Base-by-base conservation (phyloP, 140 eudicot species). In the Bidens hawaiensis region DNA sequence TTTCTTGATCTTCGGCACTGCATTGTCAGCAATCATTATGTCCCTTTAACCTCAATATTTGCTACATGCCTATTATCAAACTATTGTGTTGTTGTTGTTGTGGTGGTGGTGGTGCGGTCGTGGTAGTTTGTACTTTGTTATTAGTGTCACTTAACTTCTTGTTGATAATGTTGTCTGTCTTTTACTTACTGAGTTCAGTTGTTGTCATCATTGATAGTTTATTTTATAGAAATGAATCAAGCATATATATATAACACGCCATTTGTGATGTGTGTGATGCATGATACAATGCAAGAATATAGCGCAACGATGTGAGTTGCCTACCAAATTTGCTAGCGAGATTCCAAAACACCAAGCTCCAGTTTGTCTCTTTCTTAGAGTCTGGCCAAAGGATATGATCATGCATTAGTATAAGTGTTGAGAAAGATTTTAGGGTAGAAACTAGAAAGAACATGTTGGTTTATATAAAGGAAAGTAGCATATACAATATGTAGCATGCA, bases 1-100 rank as follows among this genome's bases (percentile, higher is more conserved):
- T 18, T 4, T 10, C 17, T 63, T 63, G 18, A 63, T 48, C 30
- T 63, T 13, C 15, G 69, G 57, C 45, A 63, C 69, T 63, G 69
- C 19, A 63, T 45, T 62, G n/a, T 43, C 56, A 62, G 6, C 25
- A 43, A 9, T 17, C 17, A 18, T 57, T 15, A 17, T 9, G 25
- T 9, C 24, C 43, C 25, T 15, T 31, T 33, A 16, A 6, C 18
- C 47, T 6, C 31, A 17, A 33, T 7, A 30, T 28, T 3, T 55
- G 23, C 8, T 31, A 5, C 6, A 31, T 31, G 8, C 38, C 34
- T n/a, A n/a, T n/a, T n/a, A n/a, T n/a, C n/a, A n/a, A n/a, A n/a
- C n/a, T n/a, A n/a, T n/a, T n/a, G n/a, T n/a, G n/a, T n/a, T n/a
- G n/a, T n/a, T n/a, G n/a, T n/a, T n/a, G n/a, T n/a, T n/a, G n/a